phyloP scores from a whole-genome alignment of 306 rosid species.

The Ochetophila trinervis region DNA sequence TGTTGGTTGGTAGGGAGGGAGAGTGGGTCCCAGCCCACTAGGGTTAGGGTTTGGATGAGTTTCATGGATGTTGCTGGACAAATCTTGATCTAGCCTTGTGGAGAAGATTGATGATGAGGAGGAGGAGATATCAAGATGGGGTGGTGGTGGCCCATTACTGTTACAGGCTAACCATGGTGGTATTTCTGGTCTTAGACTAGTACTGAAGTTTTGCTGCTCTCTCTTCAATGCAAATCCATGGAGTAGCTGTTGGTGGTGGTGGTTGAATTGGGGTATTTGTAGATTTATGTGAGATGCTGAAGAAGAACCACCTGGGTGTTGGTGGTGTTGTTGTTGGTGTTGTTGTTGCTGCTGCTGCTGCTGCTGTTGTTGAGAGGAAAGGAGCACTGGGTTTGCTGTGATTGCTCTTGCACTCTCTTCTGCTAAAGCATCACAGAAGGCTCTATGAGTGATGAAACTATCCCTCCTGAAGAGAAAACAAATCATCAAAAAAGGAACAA shows the following conservation, averaged over 20 bases:
- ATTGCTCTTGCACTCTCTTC: slow-evolving; percentile 82
- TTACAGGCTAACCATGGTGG: slow-evolving; percentile 60
- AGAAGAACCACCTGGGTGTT: slow-evolving; percentile 22
- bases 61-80: not conserved
- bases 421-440: slow-evolving; percentile 95
- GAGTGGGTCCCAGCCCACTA: slow-evolving; percentile 51
- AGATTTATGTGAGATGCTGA: slow-evolving; percentile 33
- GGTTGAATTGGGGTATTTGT: slow-evolving; percentile 32
- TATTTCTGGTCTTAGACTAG: slow-evolving; percentile 39
- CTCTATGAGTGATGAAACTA: slow-evolving; percentile 98
- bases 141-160: slow-evolving; percentile 9
- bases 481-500: slow-evolving; percentile 9
- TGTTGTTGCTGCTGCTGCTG: slow-evolving; percentile 9
- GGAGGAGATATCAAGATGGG: slow-evolving; percentile 22
- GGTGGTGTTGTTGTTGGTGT: slow-evolving; percentile 22
- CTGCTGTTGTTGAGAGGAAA: slow-evolving; percentile 24
- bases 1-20: slow-evolving; percentile 48
- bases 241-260: slow-evolving; percentile 30
- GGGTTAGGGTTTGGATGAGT: slow-evolving; percentile 69
- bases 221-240: slow-evolving; percentile 51
- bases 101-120: slow-evolving; percentile 43
- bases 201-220: slow-evolving; percentile 48
- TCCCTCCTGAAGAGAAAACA: slow-evolving; percentile 60
- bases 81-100: slow-evolving; percentile 31
- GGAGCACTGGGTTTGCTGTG: slow-evolving; percentile 35